Percentiles rank a stretch among this genome's conserved stretches.
phyloP scores from a whole-genome alignment of 768 basidiomycete genomes.

The Calocybe gangraenosa region DNA sequence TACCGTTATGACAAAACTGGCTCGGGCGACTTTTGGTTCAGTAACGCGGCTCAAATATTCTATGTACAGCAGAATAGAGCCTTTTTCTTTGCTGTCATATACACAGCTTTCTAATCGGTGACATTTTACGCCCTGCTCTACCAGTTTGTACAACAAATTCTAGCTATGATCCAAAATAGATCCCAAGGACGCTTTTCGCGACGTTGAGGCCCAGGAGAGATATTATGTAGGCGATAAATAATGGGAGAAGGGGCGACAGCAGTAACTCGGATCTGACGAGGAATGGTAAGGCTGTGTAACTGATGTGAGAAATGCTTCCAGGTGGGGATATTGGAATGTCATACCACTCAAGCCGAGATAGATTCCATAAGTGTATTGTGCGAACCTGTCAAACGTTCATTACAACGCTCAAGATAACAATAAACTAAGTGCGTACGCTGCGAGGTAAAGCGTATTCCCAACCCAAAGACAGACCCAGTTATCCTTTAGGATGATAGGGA shows the following conservation, averaged over 20 bases:
- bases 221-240: constrained; percentile 82
- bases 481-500: constrained; percentile 75
- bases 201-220: constrained; percentile 91
- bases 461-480: constrained; percentile 95
- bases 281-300: constrained; percentile 78
- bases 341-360: constrained; percentile 82
- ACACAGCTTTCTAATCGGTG: constrained; percentile 3
- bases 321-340: constrained; percentile 3
- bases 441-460: constrained; percentile 89
- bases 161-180: constrained; percentile 64
- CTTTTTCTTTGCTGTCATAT: background rate
- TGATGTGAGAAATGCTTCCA: constrained; percentile 5
- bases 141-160: background rate
- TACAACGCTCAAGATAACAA: constrained; percentile 4
- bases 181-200: constrained; percentile 71
- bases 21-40: too few species aligned
- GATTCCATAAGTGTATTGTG: constrained; percentile 89
- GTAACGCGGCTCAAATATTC: too few species aligned
- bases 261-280: constrained; percentile 86
- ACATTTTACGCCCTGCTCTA: constrained; percentile 6
- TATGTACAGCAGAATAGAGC: too few species aligned
- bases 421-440: constrained; percentile 53
- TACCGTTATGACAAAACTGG: too few species aligned
- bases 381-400: constrained; percentile 43
- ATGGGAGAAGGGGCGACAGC: constrained; percentile 83